Percentiles rank a stretch among this genome's conserved stretches.
Conservation (phyloP, 768 basidiomycete species). For the Coprinopsis sp. region DNA sequence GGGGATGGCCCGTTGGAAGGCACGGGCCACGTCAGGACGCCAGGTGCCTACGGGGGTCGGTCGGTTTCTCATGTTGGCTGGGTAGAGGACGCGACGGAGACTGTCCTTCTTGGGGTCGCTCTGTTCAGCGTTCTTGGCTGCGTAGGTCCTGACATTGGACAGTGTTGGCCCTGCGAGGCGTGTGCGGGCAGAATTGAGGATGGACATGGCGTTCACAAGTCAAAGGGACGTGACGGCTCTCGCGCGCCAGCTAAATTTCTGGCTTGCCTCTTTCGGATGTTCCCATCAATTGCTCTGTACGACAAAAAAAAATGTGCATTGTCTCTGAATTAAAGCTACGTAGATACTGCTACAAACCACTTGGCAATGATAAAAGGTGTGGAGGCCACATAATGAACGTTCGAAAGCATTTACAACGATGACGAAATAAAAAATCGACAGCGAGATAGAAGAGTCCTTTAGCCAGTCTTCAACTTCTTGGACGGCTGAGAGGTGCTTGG, state of each 20-base stretch:
- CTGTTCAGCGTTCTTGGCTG: constrained; percentile 36
- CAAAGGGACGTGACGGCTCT: not conserved
- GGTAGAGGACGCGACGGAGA: constrained; percentile 79
- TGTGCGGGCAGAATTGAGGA: not conserved
- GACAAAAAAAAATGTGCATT: too few species aligned
- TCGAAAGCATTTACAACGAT: too few species aligned
- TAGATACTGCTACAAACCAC: too few species aligned
- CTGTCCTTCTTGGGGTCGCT: constrained; percentile 63
- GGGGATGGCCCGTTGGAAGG: constrained; percentile 80
- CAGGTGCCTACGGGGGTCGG: constrained; percentile 78
- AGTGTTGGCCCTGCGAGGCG: not conserved
- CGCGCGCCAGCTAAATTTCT: constrained; percentile 2
- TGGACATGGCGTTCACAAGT: constrained; percentile 1
- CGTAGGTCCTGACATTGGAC: constrained; percentile 28
- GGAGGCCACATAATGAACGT: too few species aligned
- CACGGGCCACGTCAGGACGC: constrained; percentile 73
- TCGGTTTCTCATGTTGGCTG: constrained; percentile 64
- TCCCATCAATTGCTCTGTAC: too few species aligned
- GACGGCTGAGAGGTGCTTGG: constrained; percentile 55
- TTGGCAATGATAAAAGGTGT: too few species aligned
- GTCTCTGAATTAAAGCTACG: too few species aligned
- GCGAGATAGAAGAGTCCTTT: constrained; percentile 15
- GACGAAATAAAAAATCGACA: not conserved
- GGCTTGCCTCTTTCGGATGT: not conserved
- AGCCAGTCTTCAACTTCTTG: constrained; percentile 66